Conservation (phyloP, 768 basidiomycete species). For the Boletus rex-veris region DNA sequence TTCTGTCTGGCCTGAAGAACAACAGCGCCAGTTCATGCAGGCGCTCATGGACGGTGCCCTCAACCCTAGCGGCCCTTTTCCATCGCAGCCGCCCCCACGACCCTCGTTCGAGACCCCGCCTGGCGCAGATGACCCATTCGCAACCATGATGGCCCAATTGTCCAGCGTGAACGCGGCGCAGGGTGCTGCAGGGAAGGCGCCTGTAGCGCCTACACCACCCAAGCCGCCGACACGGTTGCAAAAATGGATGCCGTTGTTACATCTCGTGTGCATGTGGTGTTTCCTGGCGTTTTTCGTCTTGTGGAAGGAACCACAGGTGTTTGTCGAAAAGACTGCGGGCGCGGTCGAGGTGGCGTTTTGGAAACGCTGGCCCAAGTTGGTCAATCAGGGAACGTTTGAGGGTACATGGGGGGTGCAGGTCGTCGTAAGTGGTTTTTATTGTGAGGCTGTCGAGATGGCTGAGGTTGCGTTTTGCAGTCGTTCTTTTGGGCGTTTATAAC, state of each 20-base stretch:
- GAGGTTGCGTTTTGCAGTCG: constrained; percentile 42
- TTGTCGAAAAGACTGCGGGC: constrained; percentile 36
- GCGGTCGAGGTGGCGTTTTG: constrained; percentile 39
- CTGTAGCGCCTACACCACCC: constrained; percentile 17
- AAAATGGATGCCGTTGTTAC: constrained; percentile 62
- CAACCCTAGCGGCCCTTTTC: constrained; percentile 28
- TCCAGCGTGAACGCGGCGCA: constrained; percentile 24
- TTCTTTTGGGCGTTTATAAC: constrained; percentile 84
- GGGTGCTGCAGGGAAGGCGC: constrained; percentile 26
- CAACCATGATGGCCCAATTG: constrained; percentile 38
- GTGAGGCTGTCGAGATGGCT: neutral
- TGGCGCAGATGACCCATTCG: constrained; percentile 42
- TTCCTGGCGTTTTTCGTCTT: constrained; percentile 67
- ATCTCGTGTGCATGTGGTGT: constrained; percentile 60
- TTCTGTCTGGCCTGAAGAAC: constrained; percentile 63
- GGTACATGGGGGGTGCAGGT: constrained; percentile 47
- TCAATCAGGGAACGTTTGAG: constrained; percentile 33
- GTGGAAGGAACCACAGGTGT: constrained; percentile 56
- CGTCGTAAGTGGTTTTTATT: constrained; percentile 42
- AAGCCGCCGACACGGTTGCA: constrained; percentile 48
- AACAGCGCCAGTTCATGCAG: constrained; percentile 65
- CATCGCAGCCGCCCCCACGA: constrained; percentile 3
- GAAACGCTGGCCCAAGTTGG: constrained; percentile 63
- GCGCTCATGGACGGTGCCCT: constrained; percentile 49
- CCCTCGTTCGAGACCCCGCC: constrained; percentile 4